A percentile compares a stretch with the other conserved stretches of the same genome.
Conservation (phyloP, 352 stramenopile genomes). For the Thalassiosira hispida region DNA sequence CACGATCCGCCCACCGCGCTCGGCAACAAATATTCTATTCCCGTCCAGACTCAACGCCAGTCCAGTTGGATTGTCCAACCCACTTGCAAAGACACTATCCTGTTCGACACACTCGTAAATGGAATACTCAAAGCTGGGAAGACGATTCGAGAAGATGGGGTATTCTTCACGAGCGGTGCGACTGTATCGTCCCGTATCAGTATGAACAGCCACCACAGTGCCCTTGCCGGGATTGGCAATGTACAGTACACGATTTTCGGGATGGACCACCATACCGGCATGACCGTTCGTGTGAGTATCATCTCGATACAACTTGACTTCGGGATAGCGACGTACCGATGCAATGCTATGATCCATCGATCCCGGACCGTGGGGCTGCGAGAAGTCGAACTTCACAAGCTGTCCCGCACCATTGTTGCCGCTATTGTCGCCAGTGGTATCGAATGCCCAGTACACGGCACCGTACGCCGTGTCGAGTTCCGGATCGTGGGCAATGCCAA, state of each 20-base stretch:
- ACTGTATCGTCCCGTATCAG: constrained; percentile 40
- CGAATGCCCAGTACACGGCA: constrained; percentile 53
- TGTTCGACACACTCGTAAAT: constrained; percentile 61
- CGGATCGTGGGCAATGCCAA: constrained; percentile 61
- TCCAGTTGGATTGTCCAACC: constrained; percentile 42
- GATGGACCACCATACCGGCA: constrained; percentile 59
- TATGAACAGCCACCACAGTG: constrained; percentile 44
- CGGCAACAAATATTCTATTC: constrained; percentile 47
- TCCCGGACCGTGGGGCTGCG: constrained; percentile 56
- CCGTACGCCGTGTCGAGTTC: constrained; percentile 54
- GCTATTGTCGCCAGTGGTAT: constrained; percentile 47
- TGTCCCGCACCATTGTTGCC: constrained; percentile 45
- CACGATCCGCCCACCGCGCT: constrained; percentile 44
- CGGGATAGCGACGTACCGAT: constrained; percentile 45
- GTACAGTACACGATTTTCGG: constrained; percentile 42
- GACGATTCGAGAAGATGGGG: constrained; percentile 53
- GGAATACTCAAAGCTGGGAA: constrained; percentile 64
- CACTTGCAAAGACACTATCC: constrained; percentile 31
- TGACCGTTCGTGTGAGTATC: constrained; percentile 10
- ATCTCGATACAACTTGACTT: constrained; percentile 44
- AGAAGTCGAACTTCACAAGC: constrained; percentile 60
- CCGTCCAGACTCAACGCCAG: constrained; percentile 52
- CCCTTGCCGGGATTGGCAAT: constrained; percentile 44
- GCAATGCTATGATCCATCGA: constrained; percentile 62
- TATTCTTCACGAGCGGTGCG: constrained; percentile 47